These are phyloP conservation scores for Letharia columbiana DNA, from an alignment of 495 filamentous ascomycete species.

Conservation along the genomic window DNA sequence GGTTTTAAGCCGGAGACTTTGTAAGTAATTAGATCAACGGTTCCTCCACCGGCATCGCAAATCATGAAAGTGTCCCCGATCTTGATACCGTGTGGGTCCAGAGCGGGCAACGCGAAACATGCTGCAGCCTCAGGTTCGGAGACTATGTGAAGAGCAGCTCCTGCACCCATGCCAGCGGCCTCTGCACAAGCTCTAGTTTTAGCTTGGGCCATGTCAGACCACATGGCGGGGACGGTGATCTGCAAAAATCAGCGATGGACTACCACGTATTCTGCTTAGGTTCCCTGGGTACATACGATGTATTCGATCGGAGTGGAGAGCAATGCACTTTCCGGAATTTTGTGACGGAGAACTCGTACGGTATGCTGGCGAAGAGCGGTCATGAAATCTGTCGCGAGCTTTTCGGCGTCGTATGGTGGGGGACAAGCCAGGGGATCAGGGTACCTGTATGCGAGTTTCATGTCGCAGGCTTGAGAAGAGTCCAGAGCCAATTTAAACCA, in stretches of 20 bases:
- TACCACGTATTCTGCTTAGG: background rate
- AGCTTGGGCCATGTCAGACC: constrained; percentile 66
- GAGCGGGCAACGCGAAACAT: constrained; percentile 59
- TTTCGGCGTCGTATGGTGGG: constrained; percentile 42
- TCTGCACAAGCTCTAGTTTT: constrained; percentile 57
- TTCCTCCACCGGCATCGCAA: constrained; percentile 72
- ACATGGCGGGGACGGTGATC: constrained; percentile 55
- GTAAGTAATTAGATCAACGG: constrained; percentile 58
- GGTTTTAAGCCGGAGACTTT: constrained; percentile 30
- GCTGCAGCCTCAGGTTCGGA: constrained; percentile 72
- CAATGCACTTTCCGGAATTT: constrained; percentile 56
- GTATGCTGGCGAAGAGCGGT: constrained; percentile 34
- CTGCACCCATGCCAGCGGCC: constrained; percentile 54
- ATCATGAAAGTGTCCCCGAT: constrained; percentile 65
- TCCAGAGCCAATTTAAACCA: constrained; percentile 48
- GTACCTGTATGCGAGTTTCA: constrained; percentile 5
- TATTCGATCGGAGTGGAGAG: constrained; percentile 54
- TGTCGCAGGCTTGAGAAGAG: constrained; percentile 16
- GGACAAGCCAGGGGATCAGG: constrained; percentile 18
- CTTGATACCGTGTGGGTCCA: constrained; percentile 53
- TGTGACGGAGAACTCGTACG: constrained; percentile 24
- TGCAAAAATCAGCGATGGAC: background rate
- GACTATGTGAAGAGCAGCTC: constrained; percentile 55
- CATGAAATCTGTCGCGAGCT: constrained; percentile 59
- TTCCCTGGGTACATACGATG: constrained; percentile 30